Evolutionary conservation across 495 filamentous ascomycete species (phyloP), one percentile per base, ranked within the genome.

Genomic region (Rhizodiscina lignyota): DNA sequence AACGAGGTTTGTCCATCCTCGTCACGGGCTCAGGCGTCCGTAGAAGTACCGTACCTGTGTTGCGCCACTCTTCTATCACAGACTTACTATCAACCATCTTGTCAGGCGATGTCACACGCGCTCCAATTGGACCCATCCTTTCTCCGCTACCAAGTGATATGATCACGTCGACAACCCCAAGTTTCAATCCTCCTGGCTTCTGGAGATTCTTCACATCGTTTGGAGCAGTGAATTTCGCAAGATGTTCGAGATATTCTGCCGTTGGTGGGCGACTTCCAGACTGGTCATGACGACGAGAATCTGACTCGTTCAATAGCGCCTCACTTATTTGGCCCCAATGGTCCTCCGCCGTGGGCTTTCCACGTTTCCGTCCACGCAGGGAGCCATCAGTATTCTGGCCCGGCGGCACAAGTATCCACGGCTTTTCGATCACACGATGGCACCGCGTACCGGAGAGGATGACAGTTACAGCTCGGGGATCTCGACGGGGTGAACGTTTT

Each of bases 131-230:
- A 4, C 38, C 39, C 34, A 36, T 41, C 1, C 58, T 51, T 4
- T 34, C 39, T 18, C 13, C 13, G 24, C 6, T 27, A 6, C 58
- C 60, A 3, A 40, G 39, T 5, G 47, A 51, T 13, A 66, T 36
- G 1, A 64, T 43, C 0, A 64, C 53, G 39, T 66, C 63, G 16
- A 66, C 45, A 23, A 64, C 38, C 11, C 54, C 58, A 24, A 60
- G 49, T 3, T 38, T 38, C n/a, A n/a, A 28, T 4, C 45, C 50
- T 6, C 38, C 45, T 18, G 40, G 28, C 18, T 40, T 51, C 35
- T 51, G 52, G 36, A 55, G 38, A 1, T 19, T 10, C 1, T 45
- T 40, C 1, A 55, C 39, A 6, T 28, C 40, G 4, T 36, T 31
- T 8, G 58, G 63, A 40, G 62, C 48, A 16, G 38, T 8, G 21